Percentiles rank a stretch among this genome's conserved stretches.
Evolutionary conservation across 345 rosid genomes (phyloP).

Genomic region (Eucalyptus lansdowneana): DNA sequence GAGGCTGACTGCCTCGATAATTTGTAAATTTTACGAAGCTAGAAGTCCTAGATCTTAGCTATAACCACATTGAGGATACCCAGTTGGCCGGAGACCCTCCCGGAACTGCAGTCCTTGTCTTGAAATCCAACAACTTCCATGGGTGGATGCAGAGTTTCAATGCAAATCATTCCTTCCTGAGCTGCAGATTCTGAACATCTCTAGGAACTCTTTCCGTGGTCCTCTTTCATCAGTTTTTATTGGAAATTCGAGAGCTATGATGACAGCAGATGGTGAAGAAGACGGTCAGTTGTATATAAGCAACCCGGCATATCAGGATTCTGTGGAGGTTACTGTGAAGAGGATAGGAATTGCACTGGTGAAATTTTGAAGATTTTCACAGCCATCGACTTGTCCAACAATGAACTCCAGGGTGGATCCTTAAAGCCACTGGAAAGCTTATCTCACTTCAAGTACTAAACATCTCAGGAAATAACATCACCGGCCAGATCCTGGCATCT

Average conservation of each 20-base stretch:
- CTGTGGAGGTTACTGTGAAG: not conserved
- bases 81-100: not conserved
- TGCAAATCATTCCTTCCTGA: not conserved
- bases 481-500: not conserved
- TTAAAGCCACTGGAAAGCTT: not conserved
- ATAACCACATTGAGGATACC: not conserved
- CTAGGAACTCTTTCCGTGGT: conserved; percentile 8
- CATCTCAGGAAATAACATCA: not conserved
- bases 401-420: not conserved
- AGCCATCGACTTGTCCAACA: not conserved
- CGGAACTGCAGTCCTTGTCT: not conserved
- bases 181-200: not conserved
- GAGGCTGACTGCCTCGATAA: not conserved
- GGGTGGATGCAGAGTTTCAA: not conserved
- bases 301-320: not conserved
- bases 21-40: not conserved
- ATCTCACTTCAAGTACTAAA: not conserved
- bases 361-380: not conserved
- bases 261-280: not conserved
- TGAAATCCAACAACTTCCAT: not conserved
- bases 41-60: conserved; percentile 6
- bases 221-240: not conserved
- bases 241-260: not conserved
- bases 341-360: not conserved
- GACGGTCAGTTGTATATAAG: not conserved